Percentiles rank a stretch among this genome's conserved stretches.
These are phyloP conservation scores for Biscogniauxia mediterranea DNA, from an alignment of 2,329 filamentous ascomycete genomes.

Conservation along the genomic window DNA sequence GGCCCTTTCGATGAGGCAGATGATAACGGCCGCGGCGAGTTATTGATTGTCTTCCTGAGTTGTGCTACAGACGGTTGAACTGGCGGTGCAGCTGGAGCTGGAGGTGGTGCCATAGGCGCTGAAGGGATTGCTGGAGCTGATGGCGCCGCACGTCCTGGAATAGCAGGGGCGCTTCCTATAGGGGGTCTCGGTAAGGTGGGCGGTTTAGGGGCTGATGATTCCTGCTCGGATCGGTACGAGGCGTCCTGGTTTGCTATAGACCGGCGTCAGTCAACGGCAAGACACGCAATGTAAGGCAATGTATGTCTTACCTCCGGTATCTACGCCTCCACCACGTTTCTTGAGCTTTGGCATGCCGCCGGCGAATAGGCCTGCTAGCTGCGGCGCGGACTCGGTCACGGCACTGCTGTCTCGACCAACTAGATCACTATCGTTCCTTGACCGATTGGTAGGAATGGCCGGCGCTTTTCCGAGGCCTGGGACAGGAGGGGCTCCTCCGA, in stretches of 20 bases:
- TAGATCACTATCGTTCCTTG: slow-evolving; percentile 81
- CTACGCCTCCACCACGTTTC: slow-evolving; percentile 77
- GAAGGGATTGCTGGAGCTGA: slow-evolving; percentile 27
- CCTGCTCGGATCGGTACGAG: slow-evolving; percentile 80
- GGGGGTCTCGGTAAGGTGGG: slow-evolving; percentile 61
- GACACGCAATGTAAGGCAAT: neutral
- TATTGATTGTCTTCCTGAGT: slow-evolving; percentile 56
- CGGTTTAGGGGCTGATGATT: slow-evolving; percentile 54
- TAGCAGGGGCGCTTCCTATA: slow-evolving; percentile 54
- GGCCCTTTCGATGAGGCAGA: slow-evolving; percentile 64
- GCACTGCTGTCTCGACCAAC: slow-evolving; percentile 45
- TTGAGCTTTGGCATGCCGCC: slow-evolving; percentile 94
- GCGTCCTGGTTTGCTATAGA: slow-evolving; percentile 61
- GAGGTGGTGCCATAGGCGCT: slow-evolving; percentile 46
- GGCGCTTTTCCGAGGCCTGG: slow-evolving; percentile 61
- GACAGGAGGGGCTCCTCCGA: slow-evolving; percentile 79
- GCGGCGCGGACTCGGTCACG: slow-evolving; percentile 63
- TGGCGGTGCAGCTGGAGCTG: slow-evolving; percentile 44
- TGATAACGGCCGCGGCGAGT: slow-evolving; percentile 56
- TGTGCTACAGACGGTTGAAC: slow-evolving; percentile 56
- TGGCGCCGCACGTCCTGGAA: slow-evolving; percentile 54
- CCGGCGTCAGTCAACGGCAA: slow-evolving; percentile 19
- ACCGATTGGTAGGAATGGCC: slow-evolving; percentile 64
- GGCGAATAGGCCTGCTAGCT: slow-evolving; percentile 84
- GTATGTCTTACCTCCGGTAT: slow-evolving; percentile 60